Evolutionary conservation across 192 early-diverging fungal genomes (phyloP), one percentile per base, ranked within the genome.

Genomic region (Coemansia brasiliensis): DNA sequence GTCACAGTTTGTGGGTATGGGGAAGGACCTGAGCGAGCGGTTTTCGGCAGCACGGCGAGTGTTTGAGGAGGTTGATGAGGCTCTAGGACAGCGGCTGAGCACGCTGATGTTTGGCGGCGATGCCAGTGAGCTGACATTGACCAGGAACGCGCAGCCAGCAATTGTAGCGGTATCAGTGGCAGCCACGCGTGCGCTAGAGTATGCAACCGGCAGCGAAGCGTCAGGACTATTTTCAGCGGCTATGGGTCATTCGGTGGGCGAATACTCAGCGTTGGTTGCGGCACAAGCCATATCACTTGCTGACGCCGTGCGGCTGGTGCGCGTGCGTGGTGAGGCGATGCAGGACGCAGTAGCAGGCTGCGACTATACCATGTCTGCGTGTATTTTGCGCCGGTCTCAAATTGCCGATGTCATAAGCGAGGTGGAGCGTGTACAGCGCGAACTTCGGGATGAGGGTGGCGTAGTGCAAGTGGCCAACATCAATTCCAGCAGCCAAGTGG

Each of bases 241-340:
- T 0, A 77, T 96, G 43, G 96, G 96, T 5, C 96, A 98, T 59
- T 94, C 92, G 20, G 79, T 98, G 5, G 96, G 96, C 17, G 96
- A 98, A 72, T 98, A 96, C 57, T 81, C 85, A 16, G 88, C 89
- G 4, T 76, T 91, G 16, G 83, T 89, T 16, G 89, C 87, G 4
- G 83, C 89, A 12, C 79, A 82, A 22, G 77, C 85, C 1, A 40
- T 90, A 38, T 74, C 86, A 2, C 74, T 98, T 18, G 55, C 62
- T 2, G 93, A 98, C 67, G 94, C 92, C 20, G 84, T 96, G 45
- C 85, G 84, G 27, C 78, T 98, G 39, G 93, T 96, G 39, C 87
- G 88, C 59, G 32, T 90, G 18, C 86, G 96, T 37, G 96, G 96
- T 16, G 82, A 91, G 61, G 74, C 92, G 4, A 98, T 98, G 94